Evolutionary conservation across 306 rosid species (phyloP).

Genomic region (Lupinus albus): DNA sequence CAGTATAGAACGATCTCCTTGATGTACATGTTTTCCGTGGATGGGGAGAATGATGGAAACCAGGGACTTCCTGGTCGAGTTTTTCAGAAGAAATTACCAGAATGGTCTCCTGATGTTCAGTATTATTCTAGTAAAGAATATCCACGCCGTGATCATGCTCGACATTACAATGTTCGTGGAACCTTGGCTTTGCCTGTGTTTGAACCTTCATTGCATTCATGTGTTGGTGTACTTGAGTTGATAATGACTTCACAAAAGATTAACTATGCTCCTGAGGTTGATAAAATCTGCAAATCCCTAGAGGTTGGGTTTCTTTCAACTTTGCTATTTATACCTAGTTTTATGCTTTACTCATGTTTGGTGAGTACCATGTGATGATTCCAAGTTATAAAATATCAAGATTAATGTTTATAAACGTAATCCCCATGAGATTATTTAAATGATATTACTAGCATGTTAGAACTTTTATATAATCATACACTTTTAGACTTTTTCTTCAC

Average conservation of each 20-base stretch:
- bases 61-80: conserved; percentile 92
- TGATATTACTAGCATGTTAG: conserved; percentile 9
- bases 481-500: conserved; percentile 5
- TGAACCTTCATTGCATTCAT: conserved; percentile 74
- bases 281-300: conserved; percentile 92
- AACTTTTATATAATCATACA: neutral
- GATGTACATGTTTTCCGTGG: conserved; percentile 68
- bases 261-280: conserved; percentile 88
- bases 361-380: conserved; percentile 15
- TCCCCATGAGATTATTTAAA: conserved; percentile 3
- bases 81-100: conserved; percentile 76
- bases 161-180: conserved; percentile 82
- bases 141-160: conserved; percentile 84
- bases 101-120: conserved; percentile 96
- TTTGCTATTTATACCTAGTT: conserved; percentile 10
- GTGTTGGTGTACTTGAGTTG: conserved; percentile 90
- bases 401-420: conserved; percentile 1
- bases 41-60: conserved; percentile 62
- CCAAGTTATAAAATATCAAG: neutral
- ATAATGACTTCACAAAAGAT: conserved; percentile 84
- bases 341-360: conserved; percentile 28
- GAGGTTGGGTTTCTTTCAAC: conserved; percentile 64
- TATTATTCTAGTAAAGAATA: conserved; percentile 81
- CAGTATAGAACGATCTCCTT: conserved; percentile 75
- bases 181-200: conserved; percentile 89